Evolutionary conservation across 768 basidiomycete species (phyloP), one percentile per base, ranked within the genome.

Genomic region (Phaffia tasmanica): DNA sequence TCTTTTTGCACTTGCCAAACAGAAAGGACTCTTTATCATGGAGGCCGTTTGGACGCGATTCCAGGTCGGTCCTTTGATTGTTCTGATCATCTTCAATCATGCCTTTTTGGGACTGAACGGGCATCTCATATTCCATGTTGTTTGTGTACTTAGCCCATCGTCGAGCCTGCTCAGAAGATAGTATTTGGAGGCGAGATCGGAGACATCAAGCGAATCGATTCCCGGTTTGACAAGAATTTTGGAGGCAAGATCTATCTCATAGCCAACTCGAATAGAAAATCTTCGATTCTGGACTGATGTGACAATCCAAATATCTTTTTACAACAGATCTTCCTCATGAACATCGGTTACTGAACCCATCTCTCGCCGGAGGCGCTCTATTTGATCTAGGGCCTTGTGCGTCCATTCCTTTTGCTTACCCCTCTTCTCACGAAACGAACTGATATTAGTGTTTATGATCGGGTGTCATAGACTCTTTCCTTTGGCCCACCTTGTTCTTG

Each of bases 1-100:
- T 58, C 81, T 94, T 27, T 77, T 90, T 25, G 79, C 78, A 16
- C 81, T 88, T n/a, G 89, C 90, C 2, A 86, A 86, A 75, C 82
- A 87, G 73, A 79, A 85, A 70, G 82, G 84, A 16, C 81, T 89
- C 0, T 93, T 93, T 80, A 82, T 93, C 72, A 93, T 94, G 90
- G 91, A 93, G 76, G 89, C 47, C 53, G 47, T 50, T 6, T 57
- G 46, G 47, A 57, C 55, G n/a, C 64, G 64, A 4, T 65, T 47
- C 50, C 64, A 65, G 35, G 35, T 42, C 11, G 11, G 11, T 42
- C 35, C 11, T n/a, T n/a, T n/a, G n/a, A 42, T 42, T 11, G 11
- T 42, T 42, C 35, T 11, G 35, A 42, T 11, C 35, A 42, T 42
- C 35, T 11, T 42, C 11, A 42, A 42, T 42, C 35, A 11, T 42